phyloP scores from a whole-genome alignment of 176 grass and related monocot species.

The Thalia dealbata region DNA sequence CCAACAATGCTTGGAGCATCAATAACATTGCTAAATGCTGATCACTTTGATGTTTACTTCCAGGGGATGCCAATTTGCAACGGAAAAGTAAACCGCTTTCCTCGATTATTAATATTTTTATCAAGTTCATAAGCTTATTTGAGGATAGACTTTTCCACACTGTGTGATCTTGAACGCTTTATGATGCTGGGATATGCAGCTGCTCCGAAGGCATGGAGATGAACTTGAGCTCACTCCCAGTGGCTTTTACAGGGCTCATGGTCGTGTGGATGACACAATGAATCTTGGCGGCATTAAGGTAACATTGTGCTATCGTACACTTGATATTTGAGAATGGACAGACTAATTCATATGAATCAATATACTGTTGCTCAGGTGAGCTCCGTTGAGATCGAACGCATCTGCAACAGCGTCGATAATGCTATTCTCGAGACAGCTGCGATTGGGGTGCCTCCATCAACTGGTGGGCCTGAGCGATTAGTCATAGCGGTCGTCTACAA shows the following conservation, averaged over 20 bases:
- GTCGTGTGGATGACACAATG: conserved; percentile 91
- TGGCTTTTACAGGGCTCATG: conserved; percentile 74
- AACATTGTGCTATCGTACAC: too few relatives aligned
- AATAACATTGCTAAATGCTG: conserved; percentile 65
- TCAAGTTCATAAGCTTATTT: neutral
- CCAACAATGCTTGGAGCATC: conserved; percentile 86
- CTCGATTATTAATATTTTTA: neutral
- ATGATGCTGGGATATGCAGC: conserved; percentile 25
- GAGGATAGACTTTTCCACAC: neutral
- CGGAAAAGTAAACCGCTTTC: conserved; percentile 35
- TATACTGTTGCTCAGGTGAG: conserved; percentile 13
- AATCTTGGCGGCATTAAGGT: conserved; percentile 99
- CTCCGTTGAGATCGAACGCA: conserved; percentile 77
- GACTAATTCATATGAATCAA: too few relatives aligned
- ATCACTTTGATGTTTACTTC: conserved; percentile 85
- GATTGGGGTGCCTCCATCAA: conserved; percentile 66
- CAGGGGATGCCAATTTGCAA: conserved; percentile 74
- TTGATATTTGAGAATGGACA: too few relatives aligned
- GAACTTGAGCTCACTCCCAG: conserved; percentile 61
- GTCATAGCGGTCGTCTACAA: conserved; percentile 67
- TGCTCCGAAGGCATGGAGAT: conserved; percentile 86
- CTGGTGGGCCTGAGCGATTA: conserved; percentile 77
- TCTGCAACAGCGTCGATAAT: conserved; percentile 62
- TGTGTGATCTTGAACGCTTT: neutral
- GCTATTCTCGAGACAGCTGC: conserved; percentile 81